A percentile compares a stretch with the other conserved stretches of the same genome.
Conservation (phyloP, 495 filamentous ascomycete genomes). For the Cercophora samala region DNA sequence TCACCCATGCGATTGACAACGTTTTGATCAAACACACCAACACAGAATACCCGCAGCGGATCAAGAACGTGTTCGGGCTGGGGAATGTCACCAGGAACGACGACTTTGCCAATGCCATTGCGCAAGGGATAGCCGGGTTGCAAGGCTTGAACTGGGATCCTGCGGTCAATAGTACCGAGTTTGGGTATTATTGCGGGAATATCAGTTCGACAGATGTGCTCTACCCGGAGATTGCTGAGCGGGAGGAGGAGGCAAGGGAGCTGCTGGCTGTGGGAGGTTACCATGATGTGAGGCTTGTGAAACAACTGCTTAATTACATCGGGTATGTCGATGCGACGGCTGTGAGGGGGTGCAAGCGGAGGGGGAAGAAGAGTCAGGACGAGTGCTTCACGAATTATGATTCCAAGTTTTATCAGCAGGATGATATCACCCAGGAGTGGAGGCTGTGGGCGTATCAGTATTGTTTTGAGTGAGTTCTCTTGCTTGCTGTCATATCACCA, state of each 20-base stretch:
- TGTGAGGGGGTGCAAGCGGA: constrained; percentile 24
- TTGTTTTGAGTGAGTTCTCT: constrained; percentile 40
- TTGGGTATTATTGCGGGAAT: constrained; percentile 59
- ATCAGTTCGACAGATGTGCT: constrained; percentile 49
- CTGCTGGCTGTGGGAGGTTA: constrained; percentile 58
- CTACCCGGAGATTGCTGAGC: constrained; percentile 42
- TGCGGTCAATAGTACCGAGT: constrained; percentile 47
- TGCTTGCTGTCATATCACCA: no score
- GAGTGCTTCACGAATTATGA: constrained; percentile 55
- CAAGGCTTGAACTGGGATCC: constrained; percentile 73
- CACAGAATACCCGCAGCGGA: constrained; percentile 42
- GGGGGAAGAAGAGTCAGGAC: constrained; percentile 40
- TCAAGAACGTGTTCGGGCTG: constrained; percentile 61
- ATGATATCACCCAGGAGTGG: constrained; percentile 49
- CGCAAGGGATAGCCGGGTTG: constrained; percentile 50
- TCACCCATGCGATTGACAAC: constrained; percentile 61
- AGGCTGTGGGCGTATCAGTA: constrained; percentile 59
- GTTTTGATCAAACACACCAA: constrained; percentile 56
- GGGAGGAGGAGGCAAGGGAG: constrained; percentile 42
- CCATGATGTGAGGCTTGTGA: constrained; percentile 48
- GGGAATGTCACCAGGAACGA: constrained; percentile 53
- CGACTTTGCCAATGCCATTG: constrained; percentile 60
- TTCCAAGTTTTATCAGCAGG: constrained; percentile 46
- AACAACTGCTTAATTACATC: constrained; percentile 61
- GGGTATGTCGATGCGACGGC: constrained; percentile 54